Conservation (phyloP, 192 early-diverging fungal species). For the Lobosporangium transversale region DNA sequence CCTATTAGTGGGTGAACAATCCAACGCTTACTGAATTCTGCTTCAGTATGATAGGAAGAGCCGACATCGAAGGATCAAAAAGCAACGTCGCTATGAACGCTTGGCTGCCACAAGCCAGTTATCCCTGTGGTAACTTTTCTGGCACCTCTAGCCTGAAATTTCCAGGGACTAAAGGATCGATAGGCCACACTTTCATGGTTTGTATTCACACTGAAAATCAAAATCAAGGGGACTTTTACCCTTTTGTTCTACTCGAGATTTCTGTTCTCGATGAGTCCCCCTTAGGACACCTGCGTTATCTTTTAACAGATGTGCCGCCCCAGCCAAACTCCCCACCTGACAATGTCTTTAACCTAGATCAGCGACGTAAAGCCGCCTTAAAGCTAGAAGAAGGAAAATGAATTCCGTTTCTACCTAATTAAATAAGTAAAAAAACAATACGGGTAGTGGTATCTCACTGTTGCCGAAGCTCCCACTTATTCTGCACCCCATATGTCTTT, state of each 20-base stretch:
- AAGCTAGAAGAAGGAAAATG: slow-evolving; percentile 31
- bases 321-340: slow-evolving; percentile 27
- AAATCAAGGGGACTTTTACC: slow-evolving; percentile 20
- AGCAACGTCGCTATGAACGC: too few relatives aligned
- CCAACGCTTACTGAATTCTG: slow-evolving; percentile 87
- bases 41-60: slow-evolving; percentile 89
- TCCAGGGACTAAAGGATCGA: slow-evolving; percentile 64
- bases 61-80: slow-evolving; percentile 77
- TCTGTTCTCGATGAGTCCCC: slow-evolving; percentile 30
- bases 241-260: slow-evolving; percentile 25
- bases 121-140: slow-evolving; percentile 55
- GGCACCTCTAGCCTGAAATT: slow-evolving; percentile 13
- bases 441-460: slow-evolving; percentile 69
- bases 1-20: slow-evolving; percentile 60
- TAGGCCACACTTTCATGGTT: slow-evolving; percentile 58
- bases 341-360: slow-evolving; percentile 37
- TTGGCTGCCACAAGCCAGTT: too few relatives aligned
- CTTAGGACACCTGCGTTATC: slow-evolving; percentile 19
- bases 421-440: slow-evolving; percentile 75
- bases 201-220: slow-evolving; percentile 28
- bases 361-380: slow-evolving; percentile 25
- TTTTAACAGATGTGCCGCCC: slow-evolving; percentile 22
- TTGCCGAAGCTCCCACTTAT: slow-evolving; percentile 67
- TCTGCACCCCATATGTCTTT: slow-evolving; percentile 76
- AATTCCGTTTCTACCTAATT: slow-evolving; percentile 52